phyloP scores from a whole-genome alignment of 495 filamentous ascomycete genomes.

The Elaphomyces granulatus region DNA sequence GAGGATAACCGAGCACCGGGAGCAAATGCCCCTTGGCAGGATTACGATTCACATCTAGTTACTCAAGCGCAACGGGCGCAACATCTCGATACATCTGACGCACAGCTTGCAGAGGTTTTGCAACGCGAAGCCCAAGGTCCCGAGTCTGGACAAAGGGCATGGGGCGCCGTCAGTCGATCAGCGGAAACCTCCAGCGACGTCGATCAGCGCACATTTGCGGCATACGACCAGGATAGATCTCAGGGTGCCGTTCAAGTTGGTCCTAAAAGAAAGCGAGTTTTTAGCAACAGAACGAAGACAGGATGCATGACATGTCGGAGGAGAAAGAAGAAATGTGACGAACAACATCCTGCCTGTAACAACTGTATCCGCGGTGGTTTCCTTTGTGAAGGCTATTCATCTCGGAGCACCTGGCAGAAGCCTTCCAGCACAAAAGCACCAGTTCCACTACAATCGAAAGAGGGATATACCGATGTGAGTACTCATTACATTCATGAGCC shows the following conservation, averaged over 20 bases:
- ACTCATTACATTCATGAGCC: conserved; percentile 35
- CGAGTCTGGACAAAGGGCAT: conserved; percentile 20
- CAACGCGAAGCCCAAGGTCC: conserved; percentile 33
- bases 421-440: conserved; percentile 45
- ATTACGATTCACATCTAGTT: conserved; percentile 29
- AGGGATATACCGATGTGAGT: conserved; percentile 44
- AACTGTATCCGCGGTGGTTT: conserved; percentile 91
- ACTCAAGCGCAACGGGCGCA: conserved; percentile 31
- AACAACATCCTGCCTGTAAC: conserved; percentile 89
- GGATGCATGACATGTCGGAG: conserved; percentile 90
- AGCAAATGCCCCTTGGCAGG: conserved; percentile 24
- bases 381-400: conserved; percentile 86
- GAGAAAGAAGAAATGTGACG: conserved; percentile 98
- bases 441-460: conserved; percentile 76
- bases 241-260: conserved; percentile 44
- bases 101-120: conserved; percentile 34
- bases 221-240: conserved; percentile 27
- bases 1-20: conserved; percentile 18
- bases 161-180: conserved; percentile 18
- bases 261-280: conserved; percentile 72
- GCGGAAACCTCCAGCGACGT: conserved; percentile 19
- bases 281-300: conserved; percentile 94
- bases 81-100: conserved; percentile 37
- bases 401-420: conserved; percentile 58
- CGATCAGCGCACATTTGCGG: conserved; percentile 21